A percentile compares a stretch with the other conserved stretches of the same genome.
phyloP scores from a whole-genome alignment of 306 rosid genomes.

The Begonia fuchsioides region DNA sequence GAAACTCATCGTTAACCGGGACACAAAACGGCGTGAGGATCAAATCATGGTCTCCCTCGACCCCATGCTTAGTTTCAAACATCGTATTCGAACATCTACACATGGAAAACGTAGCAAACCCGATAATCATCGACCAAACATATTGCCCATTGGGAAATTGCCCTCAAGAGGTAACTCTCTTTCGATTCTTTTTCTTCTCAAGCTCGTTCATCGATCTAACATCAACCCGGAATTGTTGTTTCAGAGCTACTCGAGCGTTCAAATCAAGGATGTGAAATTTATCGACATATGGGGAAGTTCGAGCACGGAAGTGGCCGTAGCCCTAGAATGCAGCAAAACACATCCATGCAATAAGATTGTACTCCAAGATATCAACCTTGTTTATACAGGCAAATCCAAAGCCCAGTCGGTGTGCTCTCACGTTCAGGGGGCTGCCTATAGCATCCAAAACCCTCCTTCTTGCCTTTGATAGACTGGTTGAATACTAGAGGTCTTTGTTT shows the following conservation, averaged over 20 bases:
- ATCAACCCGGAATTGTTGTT: not conserved
- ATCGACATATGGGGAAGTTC: slow-evolving; percentile 15
- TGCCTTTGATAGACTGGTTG: not conserved
- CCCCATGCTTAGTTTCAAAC: slow-evolving; percentile 6
- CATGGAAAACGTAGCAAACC: slow-evolving; percentile 11
- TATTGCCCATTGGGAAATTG: slow-evolving; percentile 16
- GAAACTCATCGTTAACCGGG: slow-evolving; percentile 9
- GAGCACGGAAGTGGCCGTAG: slow-evolving; percentile 6
- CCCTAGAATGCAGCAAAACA: slow-evolving; percentile 9
- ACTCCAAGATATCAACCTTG: slow-evolving; percentile 6
- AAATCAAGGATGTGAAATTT: slow-evolving; percentile 10
- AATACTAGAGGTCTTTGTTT: too few species aligned
- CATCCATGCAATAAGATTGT: slow-evolving; percentile 11
- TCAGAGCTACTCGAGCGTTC: slow-evolving; percentile 10
- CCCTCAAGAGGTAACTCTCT: not conserved
- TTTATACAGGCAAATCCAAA: not conserved
- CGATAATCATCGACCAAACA: slow-evolving; percentile 25
- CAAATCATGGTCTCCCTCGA: slow-evolving; percentile 16
- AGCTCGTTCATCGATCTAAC: not conserved
- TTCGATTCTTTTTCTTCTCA: not conserved
- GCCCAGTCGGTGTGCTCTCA: slow-evolving; percentile 6
- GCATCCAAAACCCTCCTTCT: slow-evolving; percentile 8
- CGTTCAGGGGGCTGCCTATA: slow-evolving; percentile 10
- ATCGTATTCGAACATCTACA: slow-evolving; percentile 7
- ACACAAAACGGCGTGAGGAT: slow-evolving; percentile 24